Conservation (phyloP, 768 basidiomycete species). For the Amanita pseudoporphyria region DNA sequence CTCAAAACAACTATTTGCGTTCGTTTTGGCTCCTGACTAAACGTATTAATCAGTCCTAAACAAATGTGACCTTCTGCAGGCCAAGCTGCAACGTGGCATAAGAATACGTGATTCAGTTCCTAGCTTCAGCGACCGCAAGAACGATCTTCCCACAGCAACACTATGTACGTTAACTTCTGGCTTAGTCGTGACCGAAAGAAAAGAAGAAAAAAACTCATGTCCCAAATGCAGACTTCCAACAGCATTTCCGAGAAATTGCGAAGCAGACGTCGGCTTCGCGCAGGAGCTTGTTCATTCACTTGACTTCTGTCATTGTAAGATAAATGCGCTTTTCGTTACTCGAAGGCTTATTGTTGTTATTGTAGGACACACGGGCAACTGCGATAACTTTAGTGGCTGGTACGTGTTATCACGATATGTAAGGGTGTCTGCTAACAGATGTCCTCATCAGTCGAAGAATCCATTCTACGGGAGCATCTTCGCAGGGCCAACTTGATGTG, state of each 20-base stretch:
- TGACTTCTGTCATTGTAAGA: conserved; percentile 70
- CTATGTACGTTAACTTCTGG: conserved; percentile 45
- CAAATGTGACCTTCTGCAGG: conserved; percentile 64
- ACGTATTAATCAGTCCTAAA: conserved; percentile 37
- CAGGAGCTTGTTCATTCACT: conserved; percentile 61
- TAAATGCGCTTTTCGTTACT: neutral
- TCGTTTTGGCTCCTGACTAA: neutral
- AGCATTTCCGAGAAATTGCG: conserved; percentile 70
- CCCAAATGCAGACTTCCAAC: conserved; percentile 52
- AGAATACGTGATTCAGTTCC: conserved; percentile 60
- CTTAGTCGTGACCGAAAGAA: neutral
- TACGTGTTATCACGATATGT: conserved; percentile 21
- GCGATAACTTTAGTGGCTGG: conserved; percentile 62
- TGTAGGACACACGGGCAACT: conserved; percentile 66
- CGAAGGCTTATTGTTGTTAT: neutral
- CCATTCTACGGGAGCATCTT: conserved; percentile 62
- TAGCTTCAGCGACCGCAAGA: conserved; percentile 65
- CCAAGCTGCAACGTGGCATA: conserved; percentile 61
- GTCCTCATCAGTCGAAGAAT: conserved; percentile 49
- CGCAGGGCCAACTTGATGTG: conserved; percentile 62
- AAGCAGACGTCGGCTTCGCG: conserved; percentile 51
- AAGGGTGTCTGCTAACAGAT: neutral
- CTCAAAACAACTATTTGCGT: neutral
- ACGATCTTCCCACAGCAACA: conserved; percentile 59
- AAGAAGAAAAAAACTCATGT: neutral